Evolutionary conservation across 148 eudicot genomes (phyloP).

Genomic region (Chenopodium berlandieri): DNA sequence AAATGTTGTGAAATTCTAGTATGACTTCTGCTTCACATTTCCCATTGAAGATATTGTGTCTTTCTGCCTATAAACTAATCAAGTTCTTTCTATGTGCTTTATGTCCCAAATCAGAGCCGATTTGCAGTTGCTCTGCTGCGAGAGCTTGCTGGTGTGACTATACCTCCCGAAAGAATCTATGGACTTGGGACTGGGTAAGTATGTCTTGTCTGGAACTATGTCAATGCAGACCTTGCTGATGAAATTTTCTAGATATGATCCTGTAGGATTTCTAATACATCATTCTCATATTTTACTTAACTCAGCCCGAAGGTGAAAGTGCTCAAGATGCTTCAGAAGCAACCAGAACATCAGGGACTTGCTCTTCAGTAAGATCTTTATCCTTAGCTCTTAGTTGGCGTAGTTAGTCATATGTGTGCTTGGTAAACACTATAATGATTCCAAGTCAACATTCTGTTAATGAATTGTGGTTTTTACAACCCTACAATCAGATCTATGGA

Average conservation of each 20-base stretch:
- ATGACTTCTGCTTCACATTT: not conserved
- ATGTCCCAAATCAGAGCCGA: conserved; percentile 53
- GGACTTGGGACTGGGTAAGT: conserved; percentile 95
- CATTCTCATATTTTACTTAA: conserved; percentile 7
- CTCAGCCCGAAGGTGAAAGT: conserved; percentile 90
- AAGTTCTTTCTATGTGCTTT: not conserved
- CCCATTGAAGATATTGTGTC: not conserved
- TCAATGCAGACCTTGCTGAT: not conserved
- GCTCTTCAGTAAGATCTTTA: conserved; percentile 68
- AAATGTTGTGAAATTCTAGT: not conserved
- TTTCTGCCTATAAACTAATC: not conserved
- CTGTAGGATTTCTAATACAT: not conserved
- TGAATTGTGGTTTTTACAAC: not conserved
- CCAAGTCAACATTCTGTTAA: not conserved
- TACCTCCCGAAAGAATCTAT: conserved; percentile 85
- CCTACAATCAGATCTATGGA: not conserved
- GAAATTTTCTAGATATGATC: not conserved
- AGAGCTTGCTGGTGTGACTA: conserved; percentile 85
- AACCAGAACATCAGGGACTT: conserved; percentile 85
- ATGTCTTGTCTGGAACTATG: not conserved
- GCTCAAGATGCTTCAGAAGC: conserved; percentile 84
- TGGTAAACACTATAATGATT: not conserved
- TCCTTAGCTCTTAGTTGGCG: not conserved
- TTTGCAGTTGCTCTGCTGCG: conserved; percentile 88
- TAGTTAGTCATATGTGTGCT: not conserved